A percentile compares a stretch with the other conserved stretches of the same genome.
phyloP scores from a whole-genome alignment of 2,329 filamentous ascomycete species.

The Alternaria ventricosa region DNA sequence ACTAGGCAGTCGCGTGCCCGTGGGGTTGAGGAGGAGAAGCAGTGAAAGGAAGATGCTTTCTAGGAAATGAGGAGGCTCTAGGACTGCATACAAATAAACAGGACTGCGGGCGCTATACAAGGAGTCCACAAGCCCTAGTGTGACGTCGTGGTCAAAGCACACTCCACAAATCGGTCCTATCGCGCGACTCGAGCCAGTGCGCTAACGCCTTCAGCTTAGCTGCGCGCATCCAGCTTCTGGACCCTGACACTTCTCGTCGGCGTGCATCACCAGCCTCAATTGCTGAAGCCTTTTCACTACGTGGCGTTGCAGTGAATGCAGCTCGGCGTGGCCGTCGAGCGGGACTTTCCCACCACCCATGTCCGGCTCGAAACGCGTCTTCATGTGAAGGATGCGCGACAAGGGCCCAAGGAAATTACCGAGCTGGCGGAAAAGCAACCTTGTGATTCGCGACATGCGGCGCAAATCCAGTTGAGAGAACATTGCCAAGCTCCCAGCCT shows the following conservation, averaged over 20 bases:
- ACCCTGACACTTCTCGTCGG: conserved; percentile 11
- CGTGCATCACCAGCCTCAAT: conserved; percentile 22
- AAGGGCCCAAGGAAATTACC: conserved; percentile 5
- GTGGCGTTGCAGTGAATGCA: conserved; percentile 1
- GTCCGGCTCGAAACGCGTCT: background rate
- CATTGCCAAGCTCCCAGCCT: conserved; percentile 19
- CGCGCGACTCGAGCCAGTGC: conserved; percentile 4
- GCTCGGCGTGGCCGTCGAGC: conserved; percentile 13
- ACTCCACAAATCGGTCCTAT: conserved; percentile 20
- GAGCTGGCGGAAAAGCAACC: conserved; percentile 12
- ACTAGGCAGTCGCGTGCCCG: conserved; percentile 13
- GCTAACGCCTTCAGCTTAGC: conserved; percentile 12
- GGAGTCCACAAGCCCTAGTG: conserved; percentile 16
- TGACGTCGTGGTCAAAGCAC: conserved; percentile 26
- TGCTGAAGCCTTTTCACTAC: background rate
- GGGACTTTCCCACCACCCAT: conserved; percentile 7
- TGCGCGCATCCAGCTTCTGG: conserved; percentile 16
- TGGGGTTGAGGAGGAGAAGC: conserved; percentile 1
- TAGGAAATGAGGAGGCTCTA: conserved; percentile 11
- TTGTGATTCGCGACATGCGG: conserved; percentile 13
- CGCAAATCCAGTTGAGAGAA: conserved; percentile 4
- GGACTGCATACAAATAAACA: conserved; percentile 25
- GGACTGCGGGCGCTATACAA: conserved; percentile 23
- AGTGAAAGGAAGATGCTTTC: conserved; percentile 9
- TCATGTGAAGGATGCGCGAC: conserved; percentile 12